Conservation (phyloP, 1,284 basidiomycete species). For the Microbotryum intermedium region DNA sequence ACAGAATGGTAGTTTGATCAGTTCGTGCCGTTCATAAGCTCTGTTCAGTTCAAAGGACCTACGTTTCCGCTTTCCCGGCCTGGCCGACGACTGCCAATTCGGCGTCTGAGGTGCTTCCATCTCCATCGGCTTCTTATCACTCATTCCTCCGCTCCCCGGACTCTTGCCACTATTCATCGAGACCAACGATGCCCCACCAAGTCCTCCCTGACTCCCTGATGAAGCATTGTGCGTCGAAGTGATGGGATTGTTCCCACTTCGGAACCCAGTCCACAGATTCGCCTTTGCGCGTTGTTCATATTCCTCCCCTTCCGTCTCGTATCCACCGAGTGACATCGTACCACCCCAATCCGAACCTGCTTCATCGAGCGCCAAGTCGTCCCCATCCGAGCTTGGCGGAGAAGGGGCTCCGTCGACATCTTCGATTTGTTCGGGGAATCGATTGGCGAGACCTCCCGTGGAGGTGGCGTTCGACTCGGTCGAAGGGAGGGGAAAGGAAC, state of each 20-base stretch:
- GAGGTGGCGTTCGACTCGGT: not conserved
- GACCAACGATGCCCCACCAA: not conserved
- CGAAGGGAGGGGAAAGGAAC: not conserved
- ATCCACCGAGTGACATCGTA: constrained; percentile 11
- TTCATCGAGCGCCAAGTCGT: not conserved
- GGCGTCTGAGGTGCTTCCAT: constrained; percentile 22
- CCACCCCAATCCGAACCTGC: constrained; percentile 24
- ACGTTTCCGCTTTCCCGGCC: constrained; percentile 29
- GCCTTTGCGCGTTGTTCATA: constrained; percentile 1
- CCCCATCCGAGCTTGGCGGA: not conserved
- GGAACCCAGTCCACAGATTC: constrained; percentile 24
- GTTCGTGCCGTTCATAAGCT: not conserved
- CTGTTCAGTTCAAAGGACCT: not conserved
- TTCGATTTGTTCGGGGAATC: constrained; percentile 17
- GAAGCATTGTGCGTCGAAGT: no score
- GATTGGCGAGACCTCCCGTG: constrained; percentile 3
- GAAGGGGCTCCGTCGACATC: constrained; percentile 7
- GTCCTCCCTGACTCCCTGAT: constrained; percentile 2
- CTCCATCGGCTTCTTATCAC: constrained; percentile 10
- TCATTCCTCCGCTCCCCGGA: constrained; percentile 8
- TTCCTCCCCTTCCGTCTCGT: constrained; percentile 23
- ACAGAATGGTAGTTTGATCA: not conserved
- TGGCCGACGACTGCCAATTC: not conserved
- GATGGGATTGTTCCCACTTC: constrained; percentile 3
- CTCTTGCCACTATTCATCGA: constrained; percentile 6